phyloP scores from a whole-genome alignment of 1,284 basidiomycete genomes.

The Gyrodon tennesseensis region DNA sequence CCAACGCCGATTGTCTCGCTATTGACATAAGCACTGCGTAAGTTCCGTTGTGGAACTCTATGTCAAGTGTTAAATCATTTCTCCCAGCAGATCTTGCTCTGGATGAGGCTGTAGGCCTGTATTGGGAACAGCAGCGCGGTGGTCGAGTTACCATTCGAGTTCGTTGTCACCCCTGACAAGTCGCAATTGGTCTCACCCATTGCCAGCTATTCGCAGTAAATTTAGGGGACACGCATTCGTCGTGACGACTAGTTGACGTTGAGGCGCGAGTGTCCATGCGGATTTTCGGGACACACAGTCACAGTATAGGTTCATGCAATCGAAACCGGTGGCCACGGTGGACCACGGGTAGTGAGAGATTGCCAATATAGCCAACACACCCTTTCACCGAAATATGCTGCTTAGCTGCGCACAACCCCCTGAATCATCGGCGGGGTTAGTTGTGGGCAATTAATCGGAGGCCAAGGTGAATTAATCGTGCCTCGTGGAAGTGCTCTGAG shows the following conservation, averaged over 20 bases:
- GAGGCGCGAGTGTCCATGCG: too few species aligned
- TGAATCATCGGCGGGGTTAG: constrained; percentile 3
- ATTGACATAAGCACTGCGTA: constrained; percentile 8
- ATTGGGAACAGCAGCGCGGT: constrained; percentile 8
- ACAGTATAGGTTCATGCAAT: too few species aligned
- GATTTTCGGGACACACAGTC: neutral
- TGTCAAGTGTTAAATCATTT: constrained; percentile 3
- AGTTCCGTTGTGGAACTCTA: neutral
- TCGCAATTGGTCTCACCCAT: constrained; percentile 1
- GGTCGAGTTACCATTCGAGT: neutral
- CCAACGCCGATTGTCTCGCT: constrained; percentile 8
- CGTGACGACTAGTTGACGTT: too few species aligned
- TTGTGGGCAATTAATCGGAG: constrained; percentile 1
- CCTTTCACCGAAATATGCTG: constrained; percentile 6
- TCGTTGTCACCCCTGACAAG: constrained; percentile 15
- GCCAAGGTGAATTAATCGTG: neutral
- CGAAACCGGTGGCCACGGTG: too few species aligned
- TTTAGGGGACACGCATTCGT: neutral
- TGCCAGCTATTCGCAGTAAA: constrained; percentile 12
- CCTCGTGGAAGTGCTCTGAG: constrained; percentile 18
- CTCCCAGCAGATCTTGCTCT: constrained; percentile 8
- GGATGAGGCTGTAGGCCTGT: constrained; percentile 12
- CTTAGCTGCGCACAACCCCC: neutral
- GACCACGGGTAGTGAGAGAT: too few species aligned
- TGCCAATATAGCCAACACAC: neutral